These are phyloP conservation scores for Ophiocordyceps camponoti-rufipedis DNA, from an alignment of 2,329 filamentous ascomycete genomes.

Conservation along the genomic window DNA sequence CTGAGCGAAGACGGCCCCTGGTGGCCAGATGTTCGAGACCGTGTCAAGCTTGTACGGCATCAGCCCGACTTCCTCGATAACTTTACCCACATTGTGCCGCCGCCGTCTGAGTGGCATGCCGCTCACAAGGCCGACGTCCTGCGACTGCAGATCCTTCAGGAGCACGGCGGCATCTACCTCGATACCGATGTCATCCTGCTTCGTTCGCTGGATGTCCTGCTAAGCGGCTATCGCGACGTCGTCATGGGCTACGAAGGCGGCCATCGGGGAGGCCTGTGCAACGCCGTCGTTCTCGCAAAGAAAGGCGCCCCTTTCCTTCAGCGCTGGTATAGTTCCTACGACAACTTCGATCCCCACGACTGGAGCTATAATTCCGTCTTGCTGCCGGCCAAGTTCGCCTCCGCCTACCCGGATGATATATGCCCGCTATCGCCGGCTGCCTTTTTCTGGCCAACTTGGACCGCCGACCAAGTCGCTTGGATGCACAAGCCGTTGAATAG, in stretches of 20 bases:
- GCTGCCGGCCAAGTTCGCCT: conserved; percentile 1
- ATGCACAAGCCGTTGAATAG: not conserved
- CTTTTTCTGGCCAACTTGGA: conserved; percentile 1
- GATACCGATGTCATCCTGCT: conserved; percentile 1
- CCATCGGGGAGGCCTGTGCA: not conserved
- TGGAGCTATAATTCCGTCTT: conserved; percentile 1
- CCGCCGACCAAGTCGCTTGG: not conserved
- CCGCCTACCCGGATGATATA: not conserved
- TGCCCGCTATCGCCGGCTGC: not conserved
- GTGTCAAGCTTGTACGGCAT: not conserved
- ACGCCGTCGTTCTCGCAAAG: conserved; percentile 1
- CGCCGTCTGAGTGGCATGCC: not conserved
- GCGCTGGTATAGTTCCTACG: conserved; percentile 1
- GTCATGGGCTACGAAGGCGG: conserved; percentile 1
- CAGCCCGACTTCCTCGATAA: not conserved
- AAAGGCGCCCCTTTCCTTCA: not conserved
- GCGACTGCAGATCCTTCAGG: not conserved
- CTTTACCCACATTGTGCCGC: not conserved
- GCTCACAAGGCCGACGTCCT: conserved; percentile 1
- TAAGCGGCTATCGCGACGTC: not conserved
- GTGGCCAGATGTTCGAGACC: not conserved
- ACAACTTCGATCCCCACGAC: not conserved
- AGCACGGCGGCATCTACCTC: conserved; percentile 1
- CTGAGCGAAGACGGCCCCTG: conserved; percentile 1
- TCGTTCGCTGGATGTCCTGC: not conserved